Evolutionary conservation across 2,329 filamentous ascomycete genomes (phyloP).

Genomic region (Curvularia hawaiiensis): DNA sequence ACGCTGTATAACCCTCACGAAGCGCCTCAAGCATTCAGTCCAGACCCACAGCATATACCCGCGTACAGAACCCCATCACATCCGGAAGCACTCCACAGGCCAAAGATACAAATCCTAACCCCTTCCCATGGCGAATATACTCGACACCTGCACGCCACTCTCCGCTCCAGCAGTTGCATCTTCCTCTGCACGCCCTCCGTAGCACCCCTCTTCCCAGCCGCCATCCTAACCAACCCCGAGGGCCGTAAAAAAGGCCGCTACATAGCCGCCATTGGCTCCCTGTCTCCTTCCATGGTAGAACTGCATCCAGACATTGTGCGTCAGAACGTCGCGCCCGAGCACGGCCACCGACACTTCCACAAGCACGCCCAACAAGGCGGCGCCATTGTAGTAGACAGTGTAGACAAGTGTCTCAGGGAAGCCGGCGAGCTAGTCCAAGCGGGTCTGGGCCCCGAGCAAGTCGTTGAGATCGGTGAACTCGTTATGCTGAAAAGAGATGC

Average conservation of each 20-base stretch:
- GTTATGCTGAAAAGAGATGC: constrained; percentile 66
- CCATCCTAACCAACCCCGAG: constrained; percentile 73
- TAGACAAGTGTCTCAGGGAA: constrained; percentile 79
- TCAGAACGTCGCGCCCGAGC: constrained; percentile 62
- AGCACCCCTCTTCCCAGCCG: constrained; percentile 74
- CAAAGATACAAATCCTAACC: constrained; percentile 72
- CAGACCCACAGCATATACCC: constrained; percentile 18
- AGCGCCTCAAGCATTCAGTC: constrained; percentile 22
- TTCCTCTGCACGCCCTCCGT: constrained; percentile 86
- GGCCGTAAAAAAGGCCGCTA: constrained; percentile 72
- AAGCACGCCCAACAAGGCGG: constrained; percentile 65
- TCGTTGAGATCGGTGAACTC: constrained; percentile 88
- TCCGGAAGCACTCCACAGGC: constrained; percentile 30
- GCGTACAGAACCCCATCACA: constrained; percentile 20
- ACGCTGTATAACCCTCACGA: constrained; percentile 59
- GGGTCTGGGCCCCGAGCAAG: constrained; percentile 71
- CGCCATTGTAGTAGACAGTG: constrained; percentile 67
- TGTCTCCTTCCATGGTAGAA: constrained; percentile 78
- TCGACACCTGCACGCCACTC: constrained; percentile 70
- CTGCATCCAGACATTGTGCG: constrained; percentile 76
- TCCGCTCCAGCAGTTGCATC: constrained; percentile 77
- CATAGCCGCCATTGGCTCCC: constrained; percentile 74
- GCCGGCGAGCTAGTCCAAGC: constrained; percentile 87
- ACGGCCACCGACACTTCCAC: constrained; percentile 65
- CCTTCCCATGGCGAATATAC: constrained; percentile 72